Conservation (phyloP, 2,329 filamentous ascomycete species). For the Nothopassalora personata region DNA sequence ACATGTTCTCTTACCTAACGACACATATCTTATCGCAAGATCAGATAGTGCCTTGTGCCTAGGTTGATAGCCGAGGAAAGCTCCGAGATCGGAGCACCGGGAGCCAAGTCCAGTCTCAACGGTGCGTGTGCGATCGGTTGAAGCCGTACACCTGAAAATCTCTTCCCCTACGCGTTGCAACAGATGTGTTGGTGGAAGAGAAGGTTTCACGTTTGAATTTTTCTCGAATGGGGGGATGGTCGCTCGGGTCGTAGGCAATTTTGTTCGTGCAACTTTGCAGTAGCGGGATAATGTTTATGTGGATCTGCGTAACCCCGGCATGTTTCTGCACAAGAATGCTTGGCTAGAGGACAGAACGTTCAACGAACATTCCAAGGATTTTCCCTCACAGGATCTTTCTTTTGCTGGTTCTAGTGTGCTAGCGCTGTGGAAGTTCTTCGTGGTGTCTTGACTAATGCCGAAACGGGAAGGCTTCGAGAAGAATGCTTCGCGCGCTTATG, state of each 20-base stretch:
- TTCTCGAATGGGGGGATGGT: no score
- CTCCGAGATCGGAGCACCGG: background rate
- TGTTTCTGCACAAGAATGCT: no score
- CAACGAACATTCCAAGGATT: no score
- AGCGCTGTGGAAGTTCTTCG: background rate
- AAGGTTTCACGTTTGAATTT: background rate
- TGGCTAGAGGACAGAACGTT: no score
- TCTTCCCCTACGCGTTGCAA: background rate
- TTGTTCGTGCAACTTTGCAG: no score
- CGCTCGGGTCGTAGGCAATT: no score
- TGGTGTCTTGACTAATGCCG: background rate
- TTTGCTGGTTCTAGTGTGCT: background rate
- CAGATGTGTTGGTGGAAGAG: background rate
- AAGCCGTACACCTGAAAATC: background rate
- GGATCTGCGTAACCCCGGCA: no score
- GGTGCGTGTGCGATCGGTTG: background rate
- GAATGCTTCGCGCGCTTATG: background rate
- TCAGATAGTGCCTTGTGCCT: background rate
- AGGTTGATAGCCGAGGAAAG: background rate
- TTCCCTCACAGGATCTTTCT: background rate
- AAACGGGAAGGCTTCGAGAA: constrained; percentile 1
- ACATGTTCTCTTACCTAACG: background rate
- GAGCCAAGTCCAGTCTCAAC: background rate
- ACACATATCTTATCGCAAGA: background rate
- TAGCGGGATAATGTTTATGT: no score